phyloP scores from a whole-genome alignment of 768 basidiomycete genomes.

The Panaeolus cyanescens region DNA sequence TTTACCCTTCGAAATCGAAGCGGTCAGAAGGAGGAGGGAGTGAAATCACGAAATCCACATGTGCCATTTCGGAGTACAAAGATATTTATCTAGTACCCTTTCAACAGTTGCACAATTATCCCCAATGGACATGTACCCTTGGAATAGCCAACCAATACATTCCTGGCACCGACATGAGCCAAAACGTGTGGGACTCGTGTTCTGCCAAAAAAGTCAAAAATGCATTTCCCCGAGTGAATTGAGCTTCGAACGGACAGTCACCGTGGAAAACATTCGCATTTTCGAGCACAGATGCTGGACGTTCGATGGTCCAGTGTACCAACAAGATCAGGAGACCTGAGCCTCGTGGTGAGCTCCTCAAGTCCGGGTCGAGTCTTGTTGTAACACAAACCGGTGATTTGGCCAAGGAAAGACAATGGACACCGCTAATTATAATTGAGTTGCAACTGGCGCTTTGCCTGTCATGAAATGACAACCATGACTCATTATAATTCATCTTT shows the following conservation, averaged over 20 bases:
- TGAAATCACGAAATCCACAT: not conserved
- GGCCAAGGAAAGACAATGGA: too few species aligned
- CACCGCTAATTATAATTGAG: too few species aligned
- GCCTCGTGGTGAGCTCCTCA: not conserved
- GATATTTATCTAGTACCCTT: not conserved
- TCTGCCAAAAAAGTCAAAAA: not conserved
- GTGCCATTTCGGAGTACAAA: not conserved
- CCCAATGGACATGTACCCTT: not conserved
- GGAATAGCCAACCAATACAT: not conserved
- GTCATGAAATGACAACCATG: not conserved
- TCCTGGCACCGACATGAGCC: not conserved
- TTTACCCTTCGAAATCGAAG: not conserved
- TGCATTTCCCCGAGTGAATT: not conserved
- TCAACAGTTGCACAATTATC: not conserved
- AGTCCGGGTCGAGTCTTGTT: too few species aligned
- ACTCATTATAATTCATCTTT: not conserved
- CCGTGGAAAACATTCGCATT: not conserved
- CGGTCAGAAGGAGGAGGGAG: not conserved
- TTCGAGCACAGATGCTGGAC: not conserved
- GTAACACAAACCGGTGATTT: too few species aligned
- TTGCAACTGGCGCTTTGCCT: not conserved
- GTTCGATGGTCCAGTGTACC: not conserved
- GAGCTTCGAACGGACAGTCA: not conserved
- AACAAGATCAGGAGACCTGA: not conserved
- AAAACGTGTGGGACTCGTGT: conserved; percentile 1